Percentiles rank a stretch among this genome's conserved stretches.
phyloP scores from a whole-genome alignment of 73 alveolate genomes.

The Tetrahymena malaccensis region DNA sequence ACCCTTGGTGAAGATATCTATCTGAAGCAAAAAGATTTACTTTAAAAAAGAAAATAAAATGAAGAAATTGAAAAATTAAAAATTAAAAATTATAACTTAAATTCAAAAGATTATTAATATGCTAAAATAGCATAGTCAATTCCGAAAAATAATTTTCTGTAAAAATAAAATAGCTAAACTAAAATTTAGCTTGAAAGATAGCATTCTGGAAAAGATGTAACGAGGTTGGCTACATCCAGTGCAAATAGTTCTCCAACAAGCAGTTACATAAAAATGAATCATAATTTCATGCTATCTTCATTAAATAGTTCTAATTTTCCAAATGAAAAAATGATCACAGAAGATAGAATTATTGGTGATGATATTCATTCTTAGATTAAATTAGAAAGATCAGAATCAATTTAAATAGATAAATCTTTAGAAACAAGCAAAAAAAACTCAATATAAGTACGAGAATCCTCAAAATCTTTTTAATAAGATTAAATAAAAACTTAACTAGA shows the following conservation, averaged over 20 bases:
- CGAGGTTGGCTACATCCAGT: not conserved
- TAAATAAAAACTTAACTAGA: not conserved
- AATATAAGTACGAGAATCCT: not conserved
- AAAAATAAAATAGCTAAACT: not conserved
- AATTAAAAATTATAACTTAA: too few relatives aligned
- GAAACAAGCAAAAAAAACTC: not conserved
- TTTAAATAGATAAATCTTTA: not conserved
- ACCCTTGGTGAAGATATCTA: too few relatives aligned
- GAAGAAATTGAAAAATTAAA: too few relatives aligned
- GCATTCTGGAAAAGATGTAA: not conserved
- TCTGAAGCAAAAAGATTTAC: too few relatives aligned
- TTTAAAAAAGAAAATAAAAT: too few relatives aligned
- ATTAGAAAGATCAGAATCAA: not conserved
- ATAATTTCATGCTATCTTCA: not conserved
- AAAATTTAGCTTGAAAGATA: not conserved
- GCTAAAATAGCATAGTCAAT: not conserved
- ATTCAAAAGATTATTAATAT: not conserved
- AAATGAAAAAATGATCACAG: not conserved
- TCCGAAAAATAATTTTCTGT: too few relatives aligned
- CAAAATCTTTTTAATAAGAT: not conserved
- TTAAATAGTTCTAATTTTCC: not conserved
- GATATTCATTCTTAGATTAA: not conserved
- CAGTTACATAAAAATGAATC: not conserved
- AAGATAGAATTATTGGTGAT: not conserved
- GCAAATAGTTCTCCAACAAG: not conserved